Base-by-base conservation (phyloP, 1,284 basidiomycete genomes). In the Naganishia cerealis region DNA sequence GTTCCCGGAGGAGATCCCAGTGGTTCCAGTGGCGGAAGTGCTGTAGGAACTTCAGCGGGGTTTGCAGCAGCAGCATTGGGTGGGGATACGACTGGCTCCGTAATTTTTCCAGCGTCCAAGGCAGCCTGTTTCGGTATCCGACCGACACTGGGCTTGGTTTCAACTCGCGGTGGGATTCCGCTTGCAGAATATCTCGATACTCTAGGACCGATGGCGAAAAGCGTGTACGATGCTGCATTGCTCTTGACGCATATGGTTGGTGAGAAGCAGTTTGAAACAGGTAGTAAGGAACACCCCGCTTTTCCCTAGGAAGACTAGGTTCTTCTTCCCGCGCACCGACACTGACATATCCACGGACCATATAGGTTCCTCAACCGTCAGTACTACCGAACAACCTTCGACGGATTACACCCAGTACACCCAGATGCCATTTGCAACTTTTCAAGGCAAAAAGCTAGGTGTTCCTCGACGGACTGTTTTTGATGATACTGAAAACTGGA, bases 191-290 rank as follows among this genome's bases (percentile, higher is more conserved):
- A 70, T 15, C 65, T 68, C 48, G 76, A 77, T 50, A 70, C 72
- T 0, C 56, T 72, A 18, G 76, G 76, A 2, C 75, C 76, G 9
- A 74, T 76, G 66, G 71, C 70, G 16, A 71, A 71, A 42, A 69
- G 72, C 13, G 72, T 73, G 0, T 71, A 73, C 33, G 76, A 75
- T 48, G 55, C 63, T 15, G 75, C 75, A 0, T 21, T 74, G 9
- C 67, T 76, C 3, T 68, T 76, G 1, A 70, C 75, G 50, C 57
- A 53, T 15, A 73, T 76, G 74, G 69, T n/a, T 76, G 74, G 69
- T n/a, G 5, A 4, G 9, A 55, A 66, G 38, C 9, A 16, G 18
- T 43, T 52, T 7, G 71, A 70, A 53, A 10, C 67, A 38, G 52
- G 50, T 39, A 65, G 68, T 42, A 29, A 66, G 43, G 59, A 29